These are phyloP conservation scores for Hylodesmum podocarpum DNA, from an alignment of 306 rosid genomes.

Conservation along the genomic window DNA sequence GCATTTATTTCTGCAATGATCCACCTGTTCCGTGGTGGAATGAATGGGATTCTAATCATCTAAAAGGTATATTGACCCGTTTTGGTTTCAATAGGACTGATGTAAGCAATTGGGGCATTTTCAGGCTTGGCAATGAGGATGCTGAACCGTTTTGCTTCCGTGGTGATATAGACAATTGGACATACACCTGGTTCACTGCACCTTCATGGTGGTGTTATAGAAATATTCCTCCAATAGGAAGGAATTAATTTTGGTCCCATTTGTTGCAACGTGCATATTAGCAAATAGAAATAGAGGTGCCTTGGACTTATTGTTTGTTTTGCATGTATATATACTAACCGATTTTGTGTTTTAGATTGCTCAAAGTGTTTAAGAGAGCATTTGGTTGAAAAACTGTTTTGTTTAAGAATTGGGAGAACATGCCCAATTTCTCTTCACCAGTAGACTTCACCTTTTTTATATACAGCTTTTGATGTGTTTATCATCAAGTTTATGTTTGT, in stretches of 20 bases:
- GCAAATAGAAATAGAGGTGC: neutral
- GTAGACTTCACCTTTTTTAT: neutral
- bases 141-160: slow-evolving; percentile 37
- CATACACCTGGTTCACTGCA: slow-evolving; percentile 57
- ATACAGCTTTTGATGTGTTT: neutral
- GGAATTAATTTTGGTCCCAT: neutral
- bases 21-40: slow-evolving; percentile 63
- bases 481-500: neutral
- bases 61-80: slow-evolving; percentile 39
- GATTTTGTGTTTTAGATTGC: neutral
- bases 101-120: slow-evolving; percentile 54
- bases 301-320: neutral
- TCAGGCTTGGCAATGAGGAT: slow-evolving; percentile 32
- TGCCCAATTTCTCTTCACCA: neutral
- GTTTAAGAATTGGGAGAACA: neutral
- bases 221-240: slow-evolving; percentile 19
- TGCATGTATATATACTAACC: neutral
- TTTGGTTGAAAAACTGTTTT: neutral
- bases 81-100: slow-evolving; percentile 33
- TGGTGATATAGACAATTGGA: slow-evolving; percentile 51
- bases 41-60: slow-evolving; percentile 63
- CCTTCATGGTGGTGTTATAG: slow-evolving; percentile 67
- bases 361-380: neutral
- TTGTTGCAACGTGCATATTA: neutral
- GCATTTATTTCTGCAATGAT: slow-evolving; percentile 60